Conservation (phyloP, 2,329 filamentous ascomycete genomes). For the Alternaria sp. region DNA sequence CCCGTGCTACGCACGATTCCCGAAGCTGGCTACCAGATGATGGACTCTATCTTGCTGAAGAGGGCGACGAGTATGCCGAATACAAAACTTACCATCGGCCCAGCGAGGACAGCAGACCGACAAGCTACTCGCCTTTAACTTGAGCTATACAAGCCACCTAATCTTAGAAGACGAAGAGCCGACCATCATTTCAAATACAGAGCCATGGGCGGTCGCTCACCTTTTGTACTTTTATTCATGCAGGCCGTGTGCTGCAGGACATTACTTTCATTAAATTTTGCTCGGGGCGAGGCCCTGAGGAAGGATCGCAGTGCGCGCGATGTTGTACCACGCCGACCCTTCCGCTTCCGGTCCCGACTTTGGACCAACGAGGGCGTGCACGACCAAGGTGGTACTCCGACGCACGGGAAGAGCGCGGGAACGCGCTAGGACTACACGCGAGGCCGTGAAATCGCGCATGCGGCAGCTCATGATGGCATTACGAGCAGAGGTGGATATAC, state of each 20-base stretch:
- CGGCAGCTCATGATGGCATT: slow-evolving; percentile 1
- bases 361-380: slow-evolving; percentile 22
- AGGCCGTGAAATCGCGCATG: background rate
- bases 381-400: background rate
- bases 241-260: background rate
- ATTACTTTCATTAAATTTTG: background rate
- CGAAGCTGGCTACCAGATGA: slow-evolving; percentile 38
- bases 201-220: background rate
- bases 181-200: background rate
- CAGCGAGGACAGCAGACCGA: slow-evolving; percentile 25
- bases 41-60: slow-evolving; percentile 33
- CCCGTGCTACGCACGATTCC: slow-evolving; percentile 27
- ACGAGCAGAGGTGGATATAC: background rate
- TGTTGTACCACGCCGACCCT: background rate
- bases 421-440: slow-evolving; percentile 1
- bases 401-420: slow-evolving; percentile 10
- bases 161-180: background rate
- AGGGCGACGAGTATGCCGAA: slow-evolving; percentile 27
- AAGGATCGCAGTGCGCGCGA: slow-evolving; percentile 2
- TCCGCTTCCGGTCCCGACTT: slow-evolving; percentile 23
- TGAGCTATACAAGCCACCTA: slow-evolving; percentile 3
- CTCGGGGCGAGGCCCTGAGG: slow-evolving; percentile 10
- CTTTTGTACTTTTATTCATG: background rate
- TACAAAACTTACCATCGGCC: slow-evolving; percentile 27
- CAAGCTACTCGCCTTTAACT: slow-evolving; percentile 34